Conservation (phyloP, 1,139 yeast species). For the Saccharomycopsis crataegensis region DNA sequence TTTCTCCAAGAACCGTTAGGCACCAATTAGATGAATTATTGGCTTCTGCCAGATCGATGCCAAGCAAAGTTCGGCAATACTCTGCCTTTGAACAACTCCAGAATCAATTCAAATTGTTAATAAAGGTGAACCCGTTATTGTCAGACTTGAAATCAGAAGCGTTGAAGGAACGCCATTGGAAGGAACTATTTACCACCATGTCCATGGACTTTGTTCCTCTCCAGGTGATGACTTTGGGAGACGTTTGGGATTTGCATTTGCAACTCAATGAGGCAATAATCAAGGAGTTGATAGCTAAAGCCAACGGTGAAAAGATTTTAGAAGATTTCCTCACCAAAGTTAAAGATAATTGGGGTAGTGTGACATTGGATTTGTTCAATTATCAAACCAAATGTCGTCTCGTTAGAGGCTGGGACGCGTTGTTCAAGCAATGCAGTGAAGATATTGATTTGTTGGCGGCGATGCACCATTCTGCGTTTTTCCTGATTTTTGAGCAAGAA, state of each 20-base stretch:
- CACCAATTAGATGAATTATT: conserved; percentile 46
- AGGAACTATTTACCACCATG: conserved; percentile 34
- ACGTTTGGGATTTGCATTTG: conserved; percentile 55
- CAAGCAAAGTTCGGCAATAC: conserved; percentile 57
- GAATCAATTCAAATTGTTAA: conserved; percentile 34
- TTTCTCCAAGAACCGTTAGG: conserved; percentile 43
- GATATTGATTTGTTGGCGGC: conserved; percentile 58
- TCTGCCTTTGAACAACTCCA: conserved; percentile 61
- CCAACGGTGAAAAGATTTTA: conserved; percentile 65
- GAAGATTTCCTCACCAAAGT: conserved; percentile 50
- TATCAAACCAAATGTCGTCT: conserved; percentile 49
- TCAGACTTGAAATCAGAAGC: conserved; percentile 49
- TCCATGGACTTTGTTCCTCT: conserved; percentile 23
- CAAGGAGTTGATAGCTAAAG: conserved; percentile 48
- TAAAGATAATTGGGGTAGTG: conserved; percentile 40
- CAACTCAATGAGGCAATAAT: conserved; percentile 39
- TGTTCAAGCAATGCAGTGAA: conserved; percentile 53
- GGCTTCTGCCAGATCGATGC: conserved; percentile 43
- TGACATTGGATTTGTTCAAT: conserved; percentile 47
- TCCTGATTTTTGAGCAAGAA: conserved; percentile 52
- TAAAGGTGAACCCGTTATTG: conserved; percentile 36
- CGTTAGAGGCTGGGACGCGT: conserved; percentile 60
- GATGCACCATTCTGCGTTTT: conserved; percentile 68
- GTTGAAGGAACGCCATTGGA: conserved; percentile 68
- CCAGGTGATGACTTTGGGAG: conserved; percentile 38